Base-by-base conservation (phyloP, 352 stramenopile species). In the Pythium dissotocum region DNA sequence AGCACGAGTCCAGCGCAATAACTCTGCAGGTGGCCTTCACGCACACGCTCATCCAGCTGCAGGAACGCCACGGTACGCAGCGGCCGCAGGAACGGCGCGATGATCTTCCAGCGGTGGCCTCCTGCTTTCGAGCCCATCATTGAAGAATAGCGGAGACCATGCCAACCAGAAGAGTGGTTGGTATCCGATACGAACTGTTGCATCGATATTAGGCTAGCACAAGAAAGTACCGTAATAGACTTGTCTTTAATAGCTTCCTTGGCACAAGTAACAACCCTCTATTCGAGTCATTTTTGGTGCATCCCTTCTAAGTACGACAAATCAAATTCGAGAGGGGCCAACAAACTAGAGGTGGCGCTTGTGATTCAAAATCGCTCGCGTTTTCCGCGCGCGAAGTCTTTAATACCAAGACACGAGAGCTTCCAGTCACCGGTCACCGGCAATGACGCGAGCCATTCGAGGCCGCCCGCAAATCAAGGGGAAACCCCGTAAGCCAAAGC, bases 21-120 rank as follows among this genome's bases (percentile, higher is more conserved):
- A 40, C 65, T 62, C 44, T 66, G 58, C 16, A 71, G 8, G 28
- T 61, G 51, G 1, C 57, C 57, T 21, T 71, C 58, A 10, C 38
- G 36, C 21, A 48, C 21, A 24, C 58, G 36, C 49, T 60, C 51
- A 7, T 65, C 57, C 18, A 53, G n/a, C 46, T 53, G n/a, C 24
- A 66, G 18, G 12, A 24, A 32, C 7, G 48, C 8, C 3, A 44
- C 28, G 14, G 9, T 18, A 0, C 52, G 65, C 38, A 66, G 51
- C 38, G 60, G 35, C 14, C 2, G 2, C 14, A 66, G 51, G 14
- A 71, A 57, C 12, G 48, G 36, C 28, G 38, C 55, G 24, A 63
- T 38, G n/a, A 49, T 30, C 21, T 35, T 49, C 55, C 55, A 69
- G 21, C 60, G 49, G 2, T 28, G 13, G 55, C 35, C 35, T 6